These are phyloP conservation scores for Colletotrichum zoysiae DNA, from an alignment of 2,329 filamentous ascomycete species.

Conservation along the genomic window DNA sequence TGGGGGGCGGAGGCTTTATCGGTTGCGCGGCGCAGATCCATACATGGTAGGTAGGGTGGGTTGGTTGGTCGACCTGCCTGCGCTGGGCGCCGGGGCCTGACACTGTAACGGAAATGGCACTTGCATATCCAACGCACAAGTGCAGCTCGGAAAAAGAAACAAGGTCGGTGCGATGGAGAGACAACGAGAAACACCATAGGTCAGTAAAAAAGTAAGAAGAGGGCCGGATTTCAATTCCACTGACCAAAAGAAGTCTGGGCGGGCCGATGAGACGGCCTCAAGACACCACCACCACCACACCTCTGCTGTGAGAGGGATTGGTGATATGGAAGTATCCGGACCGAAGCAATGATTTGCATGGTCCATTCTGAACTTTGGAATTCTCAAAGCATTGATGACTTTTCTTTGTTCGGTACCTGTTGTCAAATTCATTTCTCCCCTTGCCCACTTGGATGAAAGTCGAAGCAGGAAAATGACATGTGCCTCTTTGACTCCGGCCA, in stretches of 20 bases:
- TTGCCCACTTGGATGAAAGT: constrained; percentile 5
- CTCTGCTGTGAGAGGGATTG: background rate
- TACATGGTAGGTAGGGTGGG: background rate
- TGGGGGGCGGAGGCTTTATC: constrained; percentile 35
- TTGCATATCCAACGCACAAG: constrained; percentile 7
- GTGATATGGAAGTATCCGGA: background rate
- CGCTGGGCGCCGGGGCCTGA: constrained; percentile 4
- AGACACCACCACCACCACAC: constrained; percentile 12
- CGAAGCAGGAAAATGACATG: constrained; percentile 21
- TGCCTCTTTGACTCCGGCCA: constrained; percentile 20
- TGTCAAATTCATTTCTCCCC: constrained; percentile 1
- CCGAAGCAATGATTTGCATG: background rate
- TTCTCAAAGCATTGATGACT: background rate
- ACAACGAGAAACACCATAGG: constrained; percentile 4
- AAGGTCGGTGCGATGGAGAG: background rate
- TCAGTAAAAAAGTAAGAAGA: background rate
- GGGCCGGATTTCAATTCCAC: background rate
- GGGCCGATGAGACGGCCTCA: constrained; percentile 19
- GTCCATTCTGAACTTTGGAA: background rate
- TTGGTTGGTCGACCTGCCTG: background rate
- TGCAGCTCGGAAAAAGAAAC: constrained; percentile 23
- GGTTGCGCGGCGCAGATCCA: constrained; percentile 28
- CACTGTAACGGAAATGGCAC: background rate
- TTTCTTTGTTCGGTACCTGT: background rate
- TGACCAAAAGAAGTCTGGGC: background rate